Percentiles rank a stretch among this genome's conserved stretches.
Evolutionary conservation across 805 yeast species (phyloP).

Genomic region (Myxozyma monticola): DNA sequence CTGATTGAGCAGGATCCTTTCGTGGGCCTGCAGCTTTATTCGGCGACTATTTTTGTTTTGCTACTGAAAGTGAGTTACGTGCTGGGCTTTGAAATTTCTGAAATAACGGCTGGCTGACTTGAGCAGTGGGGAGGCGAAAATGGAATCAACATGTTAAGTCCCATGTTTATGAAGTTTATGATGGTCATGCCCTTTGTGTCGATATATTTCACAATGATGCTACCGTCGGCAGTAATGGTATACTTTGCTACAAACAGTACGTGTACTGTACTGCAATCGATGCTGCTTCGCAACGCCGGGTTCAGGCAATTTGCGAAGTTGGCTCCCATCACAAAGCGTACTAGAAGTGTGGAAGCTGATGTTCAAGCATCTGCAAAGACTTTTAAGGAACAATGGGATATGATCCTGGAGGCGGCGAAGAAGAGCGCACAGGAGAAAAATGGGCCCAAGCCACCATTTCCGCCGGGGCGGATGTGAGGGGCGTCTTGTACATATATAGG

Average conservation of each 20-base stretch:
- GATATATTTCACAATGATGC: constrained; percentile 81
- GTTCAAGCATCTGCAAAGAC: constrained; percentile 1
- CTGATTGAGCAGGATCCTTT: constrained; percentile 85
- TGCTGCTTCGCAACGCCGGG: constrained; percentile 56
- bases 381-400: constrained; percentile 8
- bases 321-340: constrained; percentile 52
- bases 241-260: constrained; percentile 82
- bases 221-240: constrained; percentile 80
- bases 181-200: constrained; percentile 76
- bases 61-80: constrained; percentile 2
- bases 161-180: constrained; percentile 67
- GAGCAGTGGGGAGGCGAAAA: constrained; percentile 80
- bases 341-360: neutral
- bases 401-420: constrained; percentile 21
- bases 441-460: neutral
- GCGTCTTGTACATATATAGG: no score
- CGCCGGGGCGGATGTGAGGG: no score
- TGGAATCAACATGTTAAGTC: constrained; percentile 68
- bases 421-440: constrained; percentile 16
- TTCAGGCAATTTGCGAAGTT: constrained; percentile 60
- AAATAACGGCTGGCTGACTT: constrained; percentile 47
- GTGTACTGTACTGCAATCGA: constrained; percentile 71
- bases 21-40: constrained; percentile 76
- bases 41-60: constrained; percentile 70
- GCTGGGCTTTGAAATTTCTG: no score